phyloP scores from a whole-genome alignment of 345 rosid genomes.

The Capsella bursapastoris region DNA sequence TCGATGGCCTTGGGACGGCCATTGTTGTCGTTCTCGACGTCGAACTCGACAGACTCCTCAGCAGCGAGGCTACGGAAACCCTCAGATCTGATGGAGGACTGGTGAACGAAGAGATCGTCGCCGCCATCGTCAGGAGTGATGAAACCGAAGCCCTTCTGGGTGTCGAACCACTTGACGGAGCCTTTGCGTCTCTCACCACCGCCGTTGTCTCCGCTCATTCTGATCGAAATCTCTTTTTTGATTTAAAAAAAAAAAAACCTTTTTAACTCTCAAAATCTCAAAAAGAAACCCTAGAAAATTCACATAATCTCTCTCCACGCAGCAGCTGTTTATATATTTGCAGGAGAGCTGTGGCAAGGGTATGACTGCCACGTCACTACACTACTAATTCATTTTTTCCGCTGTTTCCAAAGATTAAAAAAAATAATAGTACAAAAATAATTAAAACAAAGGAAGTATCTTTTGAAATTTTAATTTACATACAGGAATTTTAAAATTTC shows the following conservation, averaged over 20 bases:
- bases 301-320: not conserved
- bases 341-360: too few relatives aligned
- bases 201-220: slow-evolving; percentile 41
- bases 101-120: slow-evolving; percentile 90
- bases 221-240: not conserved
- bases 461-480: too few relatives aligned
- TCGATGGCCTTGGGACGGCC: slow-evolving; percentile 80
- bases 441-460: too few relatives aligned
- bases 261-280: not conserved
- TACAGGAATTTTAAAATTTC: too few relatives aligned
- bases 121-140: slow-evolving; percentile 87
- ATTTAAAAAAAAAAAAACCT: not conserved
- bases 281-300: slow-evolving; percentile 33
- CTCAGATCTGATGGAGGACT: slow-evolving; percentile 76
- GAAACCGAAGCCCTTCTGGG: slow-evolving; percentile 88
- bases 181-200: slow-evolving; percentile 51
- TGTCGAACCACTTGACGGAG: slow-evolving; percentile 74
- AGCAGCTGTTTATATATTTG: not conserved
- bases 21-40: slow-evolving; percentile 46
- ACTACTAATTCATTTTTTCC: too few relatives aligned
- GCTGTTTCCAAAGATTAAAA: too few relatives aligned
- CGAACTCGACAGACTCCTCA: slow-evolving; percentile 71
- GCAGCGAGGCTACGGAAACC: slow-evolving; percentile 76
- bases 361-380: too few relatives aligned
- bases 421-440: too few relatives aligned